Conservation (phyloP, 306 rosid species). For the Gynostemma pentaphyllum region DNA sequence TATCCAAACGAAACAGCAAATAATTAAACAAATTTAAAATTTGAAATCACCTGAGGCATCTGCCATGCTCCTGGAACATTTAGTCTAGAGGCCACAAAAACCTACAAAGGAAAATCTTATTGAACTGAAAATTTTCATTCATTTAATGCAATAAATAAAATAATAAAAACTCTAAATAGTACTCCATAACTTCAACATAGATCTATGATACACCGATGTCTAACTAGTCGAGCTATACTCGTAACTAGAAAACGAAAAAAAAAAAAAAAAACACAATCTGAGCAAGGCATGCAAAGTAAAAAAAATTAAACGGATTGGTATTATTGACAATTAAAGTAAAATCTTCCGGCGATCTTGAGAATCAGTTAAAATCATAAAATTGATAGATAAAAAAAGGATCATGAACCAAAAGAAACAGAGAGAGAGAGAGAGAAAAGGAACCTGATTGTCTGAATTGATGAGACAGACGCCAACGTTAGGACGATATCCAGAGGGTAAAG, state of each 20-base stretch:
- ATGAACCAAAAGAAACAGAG: neutral
- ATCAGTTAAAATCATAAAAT: neutral
- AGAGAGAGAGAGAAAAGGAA: neutral
- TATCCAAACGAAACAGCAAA: neutral
- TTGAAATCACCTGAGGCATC: conserved; percentile 86
- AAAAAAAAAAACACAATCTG: neutral
- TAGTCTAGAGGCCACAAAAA: conserved; percentile 87
- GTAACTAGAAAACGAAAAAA: neutral
- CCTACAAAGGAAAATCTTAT: conserved; percentile 28
- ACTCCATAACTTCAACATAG: neutral
- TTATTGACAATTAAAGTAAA: too few relatives aligned
- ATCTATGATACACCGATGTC: neutral
- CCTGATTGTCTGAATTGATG: conserved; percentile 71
- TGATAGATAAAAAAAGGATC: neutral
- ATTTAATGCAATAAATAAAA: neutral
- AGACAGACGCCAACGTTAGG: conserved; percentile 99
- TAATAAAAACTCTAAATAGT: neutral
- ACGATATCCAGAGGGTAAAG: conserved; percentile 86
- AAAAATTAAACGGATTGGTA: too few relatives aligned
- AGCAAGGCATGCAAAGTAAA: neutral
- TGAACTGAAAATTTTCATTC: neutral
- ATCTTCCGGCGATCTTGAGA: neutral
- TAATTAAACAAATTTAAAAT: neutral
- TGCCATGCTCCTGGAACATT: conserved; percentile 99
- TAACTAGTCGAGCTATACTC: too few relatives aligned